These are phyloP conservation scores for Volvox africanus DNA, from an alignment of 139 green algal species.

Conservation along the genomic window DNA sequence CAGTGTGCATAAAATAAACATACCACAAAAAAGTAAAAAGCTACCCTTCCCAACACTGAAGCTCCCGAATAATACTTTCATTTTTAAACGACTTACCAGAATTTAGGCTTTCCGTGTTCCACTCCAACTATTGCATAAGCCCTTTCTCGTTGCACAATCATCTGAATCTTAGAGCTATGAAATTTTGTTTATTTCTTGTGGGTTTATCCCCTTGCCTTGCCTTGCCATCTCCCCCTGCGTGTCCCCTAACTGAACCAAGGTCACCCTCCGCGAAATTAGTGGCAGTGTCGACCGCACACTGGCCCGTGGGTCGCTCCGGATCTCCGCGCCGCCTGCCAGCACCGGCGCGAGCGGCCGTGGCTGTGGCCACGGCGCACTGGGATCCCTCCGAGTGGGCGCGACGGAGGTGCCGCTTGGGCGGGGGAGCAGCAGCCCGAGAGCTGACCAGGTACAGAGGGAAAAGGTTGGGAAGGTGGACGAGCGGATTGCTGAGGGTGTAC, in stretches of 20 bases:
- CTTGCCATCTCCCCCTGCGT: neutral
- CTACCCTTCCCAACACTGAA: too few relatives aligned
- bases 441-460: neutral
- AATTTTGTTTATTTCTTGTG: too few relatives aligned
- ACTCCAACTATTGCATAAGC: neutral
- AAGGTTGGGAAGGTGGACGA: neutral
- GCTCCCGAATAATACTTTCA: too few relatives aligned
- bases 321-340: neutral
- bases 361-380: neutral
- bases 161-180: too few relatives aligned
- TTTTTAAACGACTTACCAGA: too few relatives aligned
- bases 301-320: neutral
- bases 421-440: neutral
- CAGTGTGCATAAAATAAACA: too few relatives aligned
- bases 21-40: too few relatives aligned
- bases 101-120: too few relatives aligned
- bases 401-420: neutral
- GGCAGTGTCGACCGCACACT: neutral
- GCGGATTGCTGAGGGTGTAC: too few relatives aligned
- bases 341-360: neutral
- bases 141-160: too few relatives aligned
- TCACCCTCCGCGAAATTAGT: slow-evolving; percentile 23
- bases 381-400: neutral
- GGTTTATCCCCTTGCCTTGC: too few relatives aligned
- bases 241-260: neutral